Percentiles rank a stretch among this genome's conserved stretches.
Evolutionary conservation across 768 basidiomycete species (phyloP).

Genomic region (Panaeolus cyanescens): DNA sequence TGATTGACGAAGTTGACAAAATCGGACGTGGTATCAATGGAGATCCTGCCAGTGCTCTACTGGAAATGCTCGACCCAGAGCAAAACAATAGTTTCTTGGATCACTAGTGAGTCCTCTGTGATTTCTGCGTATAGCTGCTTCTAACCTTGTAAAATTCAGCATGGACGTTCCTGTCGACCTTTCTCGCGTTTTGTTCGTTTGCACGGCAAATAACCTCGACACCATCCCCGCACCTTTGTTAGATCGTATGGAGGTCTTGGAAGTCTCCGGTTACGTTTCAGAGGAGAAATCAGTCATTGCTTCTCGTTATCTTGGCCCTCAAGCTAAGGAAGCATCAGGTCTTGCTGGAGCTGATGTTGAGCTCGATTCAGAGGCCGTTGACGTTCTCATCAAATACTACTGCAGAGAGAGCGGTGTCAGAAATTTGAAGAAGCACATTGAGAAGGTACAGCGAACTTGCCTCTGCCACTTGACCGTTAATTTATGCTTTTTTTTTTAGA

Average conservation of each 20-base stretch:
- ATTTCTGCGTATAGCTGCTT: not conserved
- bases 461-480: not conserved
- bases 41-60: slow-evolving; percentile 86
- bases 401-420: slow-evolving; percentile 97
- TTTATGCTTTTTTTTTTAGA: slow-evolving; percentile 46
- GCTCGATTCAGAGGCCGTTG: slow-evolving; percentile 76
- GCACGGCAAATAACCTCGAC: slow-evolving; percentile 93
- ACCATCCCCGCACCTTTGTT: slow-evolving; percentile 93
- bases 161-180: slow-evolving; percentile 98
- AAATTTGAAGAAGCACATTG: slow-evolving; percentile 97
- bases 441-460: slow-evolving; percentile 66
- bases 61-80: slow-evolving; percentile 95
- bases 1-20: slow-evolving; percentile 97
- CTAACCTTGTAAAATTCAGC: slow-evolving; percentile 38
- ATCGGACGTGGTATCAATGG: slow-evolving; percentile 91
- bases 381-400: slow-evolving; percentile 93
- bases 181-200: slow-evolving; percentile 95
- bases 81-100: slow-evolving; percentile 95
- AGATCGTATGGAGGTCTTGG: slow-evolving; percentile 95
- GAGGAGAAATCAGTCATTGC: slow-evolving; percentile 93
- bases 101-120: slow-evolving; percentile 73
- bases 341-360: slow-evolving; percentile 82
- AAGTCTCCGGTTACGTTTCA: slow-evolving; percentile 92
- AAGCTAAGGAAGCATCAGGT: slow-evolving; percentile 90
- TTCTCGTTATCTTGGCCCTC: slow-evolving; percentile 84